Evolutionary conservation across 2,329 filamentous ascomycete genomes (phyloP).

Genomic region (Seiridium unicorne): DNA sequence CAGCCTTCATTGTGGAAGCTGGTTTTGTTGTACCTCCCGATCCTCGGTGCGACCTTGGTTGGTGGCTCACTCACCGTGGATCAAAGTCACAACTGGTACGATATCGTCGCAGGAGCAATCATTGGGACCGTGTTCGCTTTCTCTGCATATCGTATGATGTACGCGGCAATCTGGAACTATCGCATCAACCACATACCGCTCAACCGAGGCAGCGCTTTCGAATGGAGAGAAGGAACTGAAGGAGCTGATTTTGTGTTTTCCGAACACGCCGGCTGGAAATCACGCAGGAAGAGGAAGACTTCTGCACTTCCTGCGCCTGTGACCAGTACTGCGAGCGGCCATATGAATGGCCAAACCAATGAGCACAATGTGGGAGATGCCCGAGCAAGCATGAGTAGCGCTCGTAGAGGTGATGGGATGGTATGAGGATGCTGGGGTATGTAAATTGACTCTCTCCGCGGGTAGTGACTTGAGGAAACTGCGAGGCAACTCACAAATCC

Average conservation of each 20-base stretch:
- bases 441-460: too few species aligned
- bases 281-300: background rate
- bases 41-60: constrained; percentile 60
- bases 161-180: constrained; percentile 69
- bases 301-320: background rate
- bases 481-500: background rate
- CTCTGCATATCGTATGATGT: constrained; percentile 63
- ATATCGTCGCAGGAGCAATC: constrained; percentile 60
- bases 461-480: too few species aligned
- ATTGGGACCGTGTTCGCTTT: constrained; percentile 65
- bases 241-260: constrained; percentile 22
- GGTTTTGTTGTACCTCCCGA: constrained; percentile 52
- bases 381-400: background rate
- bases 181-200: constrained; percentile 67
- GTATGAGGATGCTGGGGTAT: background rate
- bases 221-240: constrained; percentile 18
- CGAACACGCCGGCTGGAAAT: constrained; percentile 21
- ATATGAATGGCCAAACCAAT: background rate
- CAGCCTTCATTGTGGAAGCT: constrained; percentile 69
- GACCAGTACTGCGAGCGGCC: background rate
- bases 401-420: background rate
- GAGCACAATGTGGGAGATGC: background rate
- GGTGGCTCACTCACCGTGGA: constrained; percentile 63
- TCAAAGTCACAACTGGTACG: constrained; percentile 69
- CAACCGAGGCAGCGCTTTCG: constrained; percentile 32